Base-by-base conservation (phyloP, 345 rosid species). In the Crucihimalaya himalaica region DNA sequence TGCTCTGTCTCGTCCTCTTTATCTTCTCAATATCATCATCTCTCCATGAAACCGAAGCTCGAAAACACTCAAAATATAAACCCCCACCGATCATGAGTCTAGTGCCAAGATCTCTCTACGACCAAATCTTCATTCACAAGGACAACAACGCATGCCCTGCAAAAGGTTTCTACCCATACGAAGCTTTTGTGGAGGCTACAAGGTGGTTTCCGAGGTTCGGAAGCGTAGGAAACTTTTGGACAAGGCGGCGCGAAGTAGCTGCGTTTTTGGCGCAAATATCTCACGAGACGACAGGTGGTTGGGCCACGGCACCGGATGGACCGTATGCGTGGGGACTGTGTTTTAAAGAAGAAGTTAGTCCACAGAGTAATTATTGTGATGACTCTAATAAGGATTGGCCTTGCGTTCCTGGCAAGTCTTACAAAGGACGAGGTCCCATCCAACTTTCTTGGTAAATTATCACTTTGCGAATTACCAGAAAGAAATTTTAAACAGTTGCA, bases 271-370 rank as follows among this genome's bases (percentile, higher is more conserved):
- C 76, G 20, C 94, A 88, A 61, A 88, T 86, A 19, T 86, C 91
- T 7, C 94, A 85, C 54, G 89, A 88, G 74, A 88, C 94, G 20
- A 70, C 72, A 43, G 89, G 89, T 4, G 88, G 88, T 19, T 78
- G 86, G 87, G 40, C 83, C 35, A 83, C 80, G 47, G 88, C 93
- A 35, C 87, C 88, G 9, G 90, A 84, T 32, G 90, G 88, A 28
- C 88, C 86, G 14, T 89, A 84, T 57, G 80, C 96, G 1, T 86
- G 92, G 92, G 92, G 90, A 13, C 76, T 86, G n/a, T 89, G 92
- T 80, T 82, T 35, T 56, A 55, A 80, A 19, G 81, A 57, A 62
- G 92, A 89, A 69, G 79, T 79, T 54, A 84, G 78, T 54, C 84
- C 88, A 10, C 70, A 78, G 31, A 70, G 79, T 32, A 5, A 78